Base-by-base conservation (phyloP, 768 basidiomycete genomes). In the Auriscalpium orientale region DNA sequence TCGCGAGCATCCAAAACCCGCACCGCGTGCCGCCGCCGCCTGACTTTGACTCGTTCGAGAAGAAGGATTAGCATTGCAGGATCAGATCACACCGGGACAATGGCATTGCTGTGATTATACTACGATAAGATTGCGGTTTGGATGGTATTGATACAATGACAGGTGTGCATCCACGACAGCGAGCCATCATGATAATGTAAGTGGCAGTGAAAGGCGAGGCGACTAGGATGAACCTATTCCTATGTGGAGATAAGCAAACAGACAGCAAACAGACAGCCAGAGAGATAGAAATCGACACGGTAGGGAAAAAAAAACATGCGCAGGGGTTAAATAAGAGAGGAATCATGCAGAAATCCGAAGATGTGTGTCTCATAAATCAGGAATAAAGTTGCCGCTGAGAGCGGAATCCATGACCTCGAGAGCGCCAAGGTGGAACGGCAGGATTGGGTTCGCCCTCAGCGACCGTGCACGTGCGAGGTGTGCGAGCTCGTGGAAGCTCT, bases 351-450 rank as follows among this genome's bases (percentile, higher is more conserved):
- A 44, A 18, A 36, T 8, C 16, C 8, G 33, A 48, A 50, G 46
- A 34, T 8, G 28, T 9, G 33, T 38, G 21, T 38, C 22, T 60
- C 46, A 64, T 15, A 28, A 33, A 63, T 56, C 71, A 33, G 66
- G 64, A 9, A 50, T 51, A 13, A 62, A 58, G 51, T 69, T 68
- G 44, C 70, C 70, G 43, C 61, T 62, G n/a, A 77, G 65, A 4
- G 73, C 72, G 34, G 66, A 64, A 16, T 70, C 68, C 81, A 89
- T 87, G 18, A 75, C 74, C 56, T 88, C 82, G 22, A 89, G 74
- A 15, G 87, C 87, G 34, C 82, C 84, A 37, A 91, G 74, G 64
- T 92, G 89, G 65, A 86, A 81, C 12, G 89, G 90, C 51, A 92
- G 67, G 40, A 74, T 71, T 10, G 80, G 74, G 62, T 80, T 76